Evolutionary conservation across 352 stramenopile genomes (phyloP).

Genomic region (Globisporangium nunn): DNA sequence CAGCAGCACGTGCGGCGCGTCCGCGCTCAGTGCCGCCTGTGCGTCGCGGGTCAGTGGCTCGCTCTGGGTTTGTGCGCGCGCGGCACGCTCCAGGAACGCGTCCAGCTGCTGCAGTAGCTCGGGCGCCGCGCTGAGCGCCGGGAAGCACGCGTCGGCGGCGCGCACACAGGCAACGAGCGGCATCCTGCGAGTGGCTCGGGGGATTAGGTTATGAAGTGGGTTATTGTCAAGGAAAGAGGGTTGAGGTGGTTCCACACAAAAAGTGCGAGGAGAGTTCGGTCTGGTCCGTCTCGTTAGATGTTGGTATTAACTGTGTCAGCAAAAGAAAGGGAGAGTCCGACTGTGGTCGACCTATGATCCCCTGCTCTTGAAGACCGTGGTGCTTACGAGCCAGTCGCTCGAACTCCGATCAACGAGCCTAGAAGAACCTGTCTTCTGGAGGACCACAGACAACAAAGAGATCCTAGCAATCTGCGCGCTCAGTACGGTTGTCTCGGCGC

Average conservation of each 20-base stretch:
- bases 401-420: too few relatives aligned
- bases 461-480: too few relatives aligned
- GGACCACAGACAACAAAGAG: too few relatives aligned
- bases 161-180: constrained; percentile 4
- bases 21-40: constrained; percentile 3
- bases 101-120: constrained; percentile 3
- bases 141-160: constrained; percentile 9
- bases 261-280: neutral
- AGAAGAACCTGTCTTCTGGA: too few relatives aligned
- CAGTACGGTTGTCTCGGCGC: too few relatives aligned
- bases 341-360: too few relatives aligned
- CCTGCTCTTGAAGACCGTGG: too few relatives aligned
- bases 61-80: constrained; percentile 5
- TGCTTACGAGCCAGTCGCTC: too few relatives aligned
- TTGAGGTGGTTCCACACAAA: neutral
- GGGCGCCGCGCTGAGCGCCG: neutral
- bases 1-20: constrained; percentile 11
- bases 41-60: constrained; percentile 5
- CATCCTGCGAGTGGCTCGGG: neutral
- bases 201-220: neutral
- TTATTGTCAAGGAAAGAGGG: neutral
- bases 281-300: neutral
- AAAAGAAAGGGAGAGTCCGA: too few relatives aligned
- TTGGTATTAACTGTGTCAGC: too few relatives aligned
- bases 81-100: constrained; percentile 9